These are phyloP conservation scores for Dimargaris cristalligena DNA, from an alignment of 192 early-diverging fungal genomes.

Conservation along the genomic window DNA sequence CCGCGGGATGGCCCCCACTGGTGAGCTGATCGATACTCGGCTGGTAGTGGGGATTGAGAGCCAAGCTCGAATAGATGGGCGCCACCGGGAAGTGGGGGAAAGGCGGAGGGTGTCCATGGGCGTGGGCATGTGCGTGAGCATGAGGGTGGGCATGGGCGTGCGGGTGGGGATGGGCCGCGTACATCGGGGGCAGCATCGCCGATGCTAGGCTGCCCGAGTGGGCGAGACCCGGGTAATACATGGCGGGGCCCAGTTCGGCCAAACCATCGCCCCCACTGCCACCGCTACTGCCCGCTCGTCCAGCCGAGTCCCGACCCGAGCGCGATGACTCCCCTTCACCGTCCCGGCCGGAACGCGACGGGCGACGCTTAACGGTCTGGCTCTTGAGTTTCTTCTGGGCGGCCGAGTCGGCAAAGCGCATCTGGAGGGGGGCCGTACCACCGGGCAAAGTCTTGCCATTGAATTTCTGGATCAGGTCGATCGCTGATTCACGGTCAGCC, in stretches of 20 bases:
- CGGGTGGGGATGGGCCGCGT: no score
- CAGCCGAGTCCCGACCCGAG: background rate
- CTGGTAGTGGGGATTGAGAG: background rate
- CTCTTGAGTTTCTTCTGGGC: conserved; percentile 66
- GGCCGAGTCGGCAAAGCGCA: conserved; percentile 61
- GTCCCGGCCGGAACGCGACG: background rate
- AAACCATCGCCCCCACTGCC: no score
- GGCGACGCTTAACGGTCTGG: conserved; percentile 24
- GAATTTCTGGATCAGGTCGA: conserved; percentile 45
- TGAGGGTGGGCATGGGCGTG: background rate
- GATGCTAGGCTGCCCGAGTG: background rate
- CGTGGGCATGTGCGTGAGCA: background rate
- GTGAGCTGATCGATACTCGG: conserved; percentile 56
- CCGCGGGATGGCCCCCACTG: conserved; percentile 50
- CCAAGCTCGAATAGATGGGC: background rate
- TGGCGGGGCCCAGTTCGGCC: background rate
- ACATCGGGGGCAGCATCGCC: conserved; percentile 3
- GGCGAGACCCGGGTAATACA: conserved; percentile 1
- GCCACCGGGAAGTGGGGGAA: conserved; percentile 10
- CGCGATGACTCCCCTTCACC: background rate
- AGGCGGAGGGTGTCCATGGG: background rate
- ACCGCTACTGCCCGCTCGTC: no score
- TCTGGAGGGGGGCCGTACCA: conserved; percentile 43
- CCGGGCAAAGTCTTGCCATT: conserved; percentile 41
- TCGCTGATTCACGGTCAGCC: conserved; percentile 49